A percentile compares a stretch with the other conserved stretches of the same genome.
Conservation (phyloP, 2,329 filamentous ascomycete species). For the Pseudocercospora cruenta region DNA sequence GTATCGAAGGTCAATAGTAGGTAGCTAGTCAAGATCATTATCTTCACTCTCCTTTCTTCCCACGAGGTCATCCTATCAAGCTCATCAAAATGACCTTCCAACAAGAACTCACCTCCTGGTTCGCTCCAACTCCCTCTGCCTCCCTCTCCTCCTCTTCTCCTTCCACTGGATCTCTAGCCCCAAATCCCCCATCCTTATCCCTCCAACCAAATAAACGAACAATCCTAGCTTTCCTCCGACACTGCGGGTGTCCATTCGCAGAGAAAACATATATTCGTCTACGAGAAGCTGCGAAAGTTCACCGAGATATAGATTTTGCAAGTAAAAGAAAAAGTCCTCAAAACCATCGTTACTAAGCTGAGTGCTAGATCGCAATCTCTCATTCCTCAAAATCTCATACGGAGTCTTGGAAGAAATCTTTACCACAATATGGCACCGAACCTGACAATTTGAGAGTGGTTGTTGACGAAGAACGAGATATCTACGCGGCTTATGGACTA, state of each 20-base stretch:
- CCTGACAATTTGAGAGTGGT: conserved; percentile 63
- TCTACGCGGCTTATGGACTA: conserved; percentile 64
- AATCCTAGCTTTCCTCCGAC: conserved; percentile 69
- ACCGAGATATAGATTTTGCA: conserved; percentile 56
- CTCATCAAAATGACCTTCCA: conserved; percentile 22
- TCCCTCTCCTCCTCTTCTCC: conserved; percentile 40
- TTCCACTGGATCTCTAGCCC: conserved; percentile 59
- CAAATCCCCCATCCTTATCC: conserved; percentile 57
- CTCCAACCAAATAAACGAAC: conserved; percentile 61
- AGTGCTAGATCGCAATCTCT: conserved; percentile 58
- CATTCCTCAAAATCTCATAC: conserved; percentile 60
- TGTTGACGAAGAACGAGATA: conserved; percentile 61
- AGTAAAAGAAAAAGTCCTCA: not conserved
- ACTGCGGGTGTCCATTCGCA: conserved; percentile 74
- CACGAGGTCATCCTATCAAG: too few species aligned
- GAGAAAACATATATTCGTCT: conserved; percentile 54
- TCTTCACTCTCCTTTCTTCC: not conserved
- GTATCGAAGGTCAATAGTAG: not conserved
- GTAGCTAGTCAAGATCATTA: too few species aligned
- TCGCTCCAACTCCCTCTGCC: conserved; percentile 37
- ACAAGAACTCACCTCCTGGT: conserved; percentile 48
- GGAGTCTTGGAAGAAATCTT: conserved; percentile 58
- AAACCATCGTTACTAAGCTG: too few species aligned
- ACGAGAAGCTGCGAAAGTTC: conserved; percentile 54
- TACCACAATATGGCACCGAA: conserved; percentile 51